A percentile compares a stretch with the other conserved stretches of the same genome.
Conservation (phyloP, 257 asterid species). For the Salvia rosmarinus region DNA sequence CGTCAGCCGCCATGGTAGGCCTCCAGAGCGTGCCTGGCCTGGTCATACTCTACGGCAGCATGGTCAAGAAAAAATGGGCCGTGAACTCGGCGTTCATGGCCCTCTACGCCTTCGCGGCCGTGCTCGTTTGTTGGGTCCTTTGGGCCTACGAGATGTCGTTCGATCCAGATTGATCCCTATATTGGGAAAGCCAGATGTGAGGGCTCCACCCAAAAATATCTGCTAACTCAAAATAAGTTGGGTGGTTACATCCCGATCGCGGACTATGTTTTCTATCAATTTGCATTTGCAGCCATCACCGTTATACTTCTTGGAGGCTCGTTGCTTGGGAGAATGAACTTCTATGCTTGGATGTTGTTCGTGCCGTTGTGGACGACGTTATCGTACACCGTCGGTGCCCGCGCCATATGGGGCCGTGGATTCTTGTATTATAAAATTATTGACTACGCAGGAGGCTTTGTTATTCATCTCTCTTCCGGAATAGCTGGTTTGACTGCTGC, state of each 20-base stretch:
- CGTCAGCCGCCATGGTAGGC: slow-evolving; percentile 75
- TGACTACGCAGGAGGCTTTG: slow-evolving; percentile 80
- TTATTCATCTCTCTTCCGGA: slow-evolving; percentile 71
- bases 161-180: slow-evolving; percentile 41
- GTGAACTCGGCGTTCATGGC: slow-evolving; percentile 82
- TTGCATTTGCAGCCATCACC: slow-evolving; percentile 79
- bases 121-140: slow-evolving; percentile 65
- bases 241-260: slow-evolving; percentile 43
- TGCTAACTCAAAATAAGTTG: not conserved
- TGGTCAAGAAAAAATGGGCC: slow-evolving; percentile 79
- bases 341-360: slow-evolving; percentile 73
- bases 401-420: slow-evolving; percentile 64
- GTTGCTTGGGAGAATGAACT: slow-evolving; percentile 70
- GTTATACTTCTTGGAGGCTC: slow-evolving; percentile 68
- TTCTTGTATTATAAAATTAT: slow-evolving; percentile 48
- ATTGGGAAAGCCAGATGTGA: slow-evolving; percentile 43
- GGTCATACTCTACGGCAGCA: slow-evolving; percentile 68
- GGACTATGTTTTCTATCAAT: slow-evolving; percentile 57
- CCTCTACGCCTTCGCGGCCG: slow-evolving; percentile 71
- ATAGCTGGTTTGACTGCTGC: slow-evolving; percentile 86
- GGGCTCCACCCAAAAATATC: slow-evolving; percentile 32
- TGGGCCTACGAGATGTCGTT: slow-evolving; percentile 66
- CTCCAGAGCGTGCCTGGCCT: slow-evolving; percentile 78
- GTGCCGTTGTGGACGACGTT: slow-evolving; percentile 71
- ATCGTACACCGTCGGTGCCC: slow-evolving; percentile 65